phyloP scores from a whole-genome alignment of 768 basidiomycete species.

The Dacryopinax spathularia region DNA sequence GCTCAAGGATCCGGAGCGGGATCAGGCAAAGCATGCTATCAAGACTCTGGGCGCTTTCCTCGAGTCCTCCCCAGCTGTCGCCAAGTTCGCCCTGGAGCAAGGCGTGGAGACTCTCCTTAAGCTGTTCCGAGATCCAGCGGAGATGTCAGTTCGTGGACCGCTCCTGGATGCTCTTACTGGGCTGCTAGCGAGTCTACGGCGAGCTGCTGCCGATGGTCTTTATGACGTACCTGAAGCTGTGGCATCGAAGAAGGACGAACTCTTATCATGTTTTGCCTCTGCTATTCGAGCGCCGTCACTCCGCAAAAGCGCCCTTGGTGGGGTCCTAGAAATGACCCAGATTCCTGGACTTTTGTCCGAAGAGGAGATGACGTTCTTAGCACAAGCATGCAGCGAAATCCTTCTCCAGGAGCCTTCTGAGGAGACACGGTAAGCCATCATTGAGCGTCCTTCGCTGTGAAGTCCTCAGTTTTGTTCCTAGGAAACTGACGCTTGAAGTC shows the following conservation, averaged over 20 bases:
- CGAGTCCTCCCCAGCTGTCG: constrained; percentile 51
- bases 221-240: background rate
- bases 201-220: constrained; percentile 20
- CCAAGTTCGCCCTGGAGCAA: constrained; percentile 50
- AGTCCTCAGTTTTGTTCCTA: constrained; percentile 19
- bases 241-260: constrained; percentile 45
- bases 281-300: constrained; percentile 42
- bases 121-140: constrained; percentile 59
- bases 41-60: constrained; percentile 69
- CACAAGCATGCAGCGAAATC: constrained; percentile 60
- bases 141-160: constrained; percentile 49
- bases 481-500: constrained; percentile 45
- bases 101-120: constrained; percentile 61
- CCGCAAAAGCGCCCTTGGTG: constrained; percentile 46
- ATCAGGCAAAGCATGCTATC: constrained; percentile 74
- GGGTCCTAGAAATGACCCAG: constrained; percentile 50
- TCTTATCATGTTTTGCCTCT: constrained; percentile 48
- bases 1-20: constrained; percentile 84
- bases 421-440: constrained; percentile 38
- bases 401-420: constrained; percentile 39
- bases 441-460: background rate
- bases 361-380: constrained; percentile 65
- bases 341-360: constrained; percentile 48
- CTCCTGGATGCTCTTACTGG: constrained; percentile 45
- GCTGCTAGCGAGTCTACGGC: constrained; percentile 30